Percentiles rank a stretch among this genome's conserved stretches.
These are phyloP conservation scores for Neofusicoccum ribis DNA, from an alignment of 2,329 filamentous ascomycete species.

Conservation along the genomic window DNA sequence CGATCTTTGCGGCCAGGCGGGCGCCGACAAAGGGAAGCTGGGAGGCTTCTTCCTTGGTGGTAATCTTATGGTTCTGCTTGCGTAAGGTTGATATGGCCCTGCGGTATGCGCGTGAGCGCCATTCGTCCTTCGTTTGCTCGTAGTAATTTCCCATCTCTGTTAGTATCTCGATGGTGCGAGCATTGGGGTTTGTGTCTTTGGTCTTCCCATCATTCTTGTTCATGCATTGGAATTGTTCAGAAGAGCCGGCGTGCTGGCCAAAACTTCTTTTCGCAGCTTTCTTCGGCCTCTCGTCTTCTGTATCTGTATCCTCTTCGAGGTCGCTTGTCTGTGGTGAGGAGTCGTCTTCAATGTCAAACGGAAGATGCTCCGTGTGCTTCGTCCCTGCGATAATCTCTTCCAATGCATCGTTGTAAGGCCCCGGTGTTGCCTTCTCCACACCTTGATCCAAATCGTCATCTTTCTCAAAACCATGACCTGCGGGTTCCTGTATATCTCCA, in stretches of 20 bases:
- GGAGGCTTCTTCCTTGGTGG: conserved; percentile 68
- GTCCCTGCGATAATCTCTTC: conserved; percentile 2
- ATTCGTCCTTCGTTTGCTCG: conserved; percentile 70
- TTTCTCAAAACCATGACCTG: not conserved
- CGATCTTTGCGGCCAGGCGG: conserved; percentile 79
- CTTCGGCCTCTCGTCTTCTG: conserved; percentile 28
- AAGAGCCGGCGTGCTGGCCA: conserved; percentile 18
- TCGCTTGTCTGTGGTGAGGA: conserved; percentile 28
- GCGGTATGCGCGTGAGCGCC: conserved; percentile 74
- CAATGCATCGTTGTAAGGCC: not conserved
- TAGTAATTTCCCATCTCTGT: conserved; percentile 81
- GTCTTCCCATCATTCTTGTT: conserved; percentile 51
- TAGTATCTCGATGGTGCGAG: conserved; percentile 71
- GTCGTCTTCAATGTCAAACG: conserved; percentile 43
- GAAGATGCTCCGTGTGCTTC: conserved; percentile 20
- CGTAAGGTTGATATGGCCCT: conserved; percentile 73
- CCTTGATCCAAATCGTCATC: not conserved
- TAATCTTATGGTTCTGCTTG: conserved; percentile 63
- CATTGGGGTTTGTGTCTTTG: conserved; percentile 65
- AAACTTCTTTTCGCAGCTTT: conserved; percentile 24
- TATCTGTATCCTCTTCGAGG: conserved; percentile 23
- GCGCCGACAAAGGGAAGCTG: conserved; percentile 68
- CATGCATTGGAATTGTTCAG: conserved; percentile 59
- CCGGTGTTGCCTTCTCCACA: not conserved
- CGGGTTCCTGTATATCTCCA: conserved; percentile 4